Evolutionary conservation across 257 asterid genomes (phyloP), one percentile per base, ranked within the genome.

Genomic region (Fraxinus quadrangulata): DNA sequence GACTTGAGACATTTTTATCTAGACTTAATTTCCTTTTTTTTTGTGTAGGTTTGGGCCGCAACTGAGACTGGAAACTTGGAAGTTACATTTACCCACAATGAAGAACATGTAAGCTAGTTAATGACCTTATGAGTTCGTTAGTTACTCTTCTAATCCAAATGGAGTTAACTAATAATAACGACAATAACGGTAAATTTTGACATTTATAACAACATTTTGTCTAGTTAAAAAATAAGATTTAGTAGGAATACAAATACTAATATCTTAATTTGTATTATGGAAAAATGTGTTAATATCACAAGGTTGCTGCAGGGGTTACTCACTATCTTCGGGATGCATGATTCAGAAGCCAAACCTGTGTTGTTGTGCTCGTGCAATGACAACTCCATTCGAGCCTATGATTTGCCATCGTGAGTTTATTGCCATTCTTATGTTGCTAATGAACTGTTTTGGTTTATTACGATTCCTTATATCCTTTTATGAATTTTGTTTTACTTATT

Each of bases 311-410:
- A 96, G 99, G 99, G 99, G 36, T 14, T 96, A 81, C 93, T 42
- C 51, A 42, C 51, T 63, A 87, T 93, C 23, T 90, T 92, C 26
- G 99, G 97, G 87, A 96, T 93, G 99, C 98, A 88, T 70, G 97
- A 96, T 89, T 87, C 94, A 54, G 98, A 92, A 78, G 92, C 88
- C 75, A 93, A 96, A 77, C 99, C 99, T 28, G 96, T 96, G 76
- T 75, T 42, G 51, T 42, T 96, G 21, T 93, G 97, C 84, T 88
- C 98, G 16, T 83, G 92, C 86, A 96, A 96, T 49, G 97, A 93
- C 91, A 90, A 92, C 26, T 78, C 83, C 30, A 80, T 93, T 42
- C 89, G 90, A 69, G 93, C 84, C 76, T 92, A 93, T 80, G 97
- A 96, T 84, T 87, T 96, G 88, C 99, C 99, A 84, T 88, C 99